Conservation (phyloP, 2,329 filamentous ascomycete genomes). For the Parafenestella ontariensis region DNA sequence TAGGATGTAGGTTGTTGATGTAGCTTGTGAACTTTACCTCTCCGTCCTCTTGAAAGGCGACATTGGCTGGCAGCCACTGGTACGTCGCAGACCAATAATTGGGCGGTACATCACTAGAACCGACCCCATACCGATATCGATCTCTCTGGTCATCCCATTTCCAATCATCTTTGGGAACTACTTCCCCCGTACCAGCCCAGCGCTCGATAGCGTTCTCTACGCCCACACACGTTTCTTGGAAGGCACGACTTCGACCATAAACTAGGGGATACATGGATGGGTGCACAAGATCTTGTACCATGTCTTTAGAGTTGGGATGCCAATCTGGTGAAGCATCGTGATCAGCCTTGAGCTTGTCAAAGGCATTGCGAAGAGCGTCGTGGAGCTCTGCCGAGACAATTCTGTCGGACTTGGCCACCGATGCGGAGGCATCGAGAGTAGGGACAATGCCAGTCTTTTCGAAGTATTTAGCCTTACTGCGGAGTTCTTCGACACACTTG, state of each 20-base stretch:
- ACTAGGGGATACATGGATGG: conserved; percentile 69
- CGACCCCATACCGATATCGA: conserved; percentile 5
- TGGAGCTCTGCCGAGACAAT: conserved; percentile 51
- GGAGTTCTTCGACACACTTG: conserved; percentile 54
- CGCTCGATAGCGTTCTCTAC: conserved; percentile 36
- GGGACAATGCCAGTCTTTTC: conserved; percentile 51
- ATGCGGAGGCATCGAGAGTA: conserved; percentile 54
- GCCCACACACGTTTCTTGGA: conserved; percentile 42
- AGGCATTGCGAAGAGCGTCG: conserved; percentile 53
- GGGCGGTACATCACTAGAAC: conserved; percentile 9
- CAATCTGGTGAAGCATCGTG: conserved; percentile 54
- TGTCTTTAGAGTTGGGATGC: conserved; percentile 64
- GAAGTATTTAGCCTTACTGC: conserved; percentile 58
- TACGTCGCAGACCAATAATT: conserved; percentile 30
- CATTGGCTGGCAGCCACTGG: conserved; percentile 62
- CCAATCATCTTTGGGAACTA: conserved; percentile 16
- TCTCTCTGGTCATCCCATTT: neutral
- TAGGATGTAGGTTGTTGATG: conserved; percentile 63
- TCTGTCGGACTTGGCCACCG: conserved; percentile 63
- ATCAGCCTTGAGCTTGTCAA: conserved; percentile 59
- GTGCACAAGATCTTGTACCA: conserved; percentile 69
- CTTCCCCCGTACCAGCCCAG: conserved; percentile 40
- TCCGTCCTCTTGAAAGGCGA: conserved; percentile 50
- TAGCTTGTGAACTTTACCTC: conserved; percentile 56
- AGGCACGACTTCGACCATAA: conserved; percentile 57